Conservation (phyloP, 2,329 filamentous ascomycete species). For the Hypoxylon rubiginosum region DNA sequence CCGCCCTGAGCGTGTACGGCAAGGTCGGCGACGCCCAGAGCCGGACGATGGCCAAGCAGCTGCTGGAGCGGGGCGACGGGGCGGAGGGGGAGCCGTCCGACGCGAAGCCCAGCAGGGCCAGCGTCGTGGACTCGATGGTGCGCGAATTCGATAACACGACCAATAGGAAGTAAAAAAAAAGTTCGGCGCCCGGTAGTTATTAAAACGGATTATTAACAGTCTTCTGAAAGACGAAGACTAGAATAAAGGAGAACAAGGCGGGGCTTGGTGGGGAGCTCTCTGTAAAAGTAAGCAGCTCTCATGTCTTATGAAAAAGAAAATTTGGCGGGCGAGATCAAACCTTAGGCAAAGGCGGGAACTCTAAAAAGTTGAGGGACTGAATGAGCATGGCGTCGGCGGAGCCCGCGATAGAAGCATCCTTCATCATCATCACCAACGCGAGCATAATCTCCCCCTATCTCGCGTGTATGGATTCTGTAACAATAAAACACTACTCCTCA, state of each 20-base stretch:
- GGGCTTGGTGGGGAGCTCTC: neutral
- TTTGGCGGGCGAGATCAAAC: conserved; percentile 6
- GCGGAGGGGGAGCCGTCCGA: conserved; percentile 39
- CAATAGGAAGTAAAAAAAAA: conserved; percentile 38
- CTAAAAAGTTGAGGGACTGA: conserved; percentile 7
- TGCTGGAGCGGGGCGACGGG: conserved; percentile 54
- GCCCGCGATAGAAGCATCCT: conserved; percentile 17
- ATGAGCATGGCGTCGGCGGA: conserved; percentile 40
- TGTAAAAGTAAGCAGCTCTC: conserved; percentile 8
- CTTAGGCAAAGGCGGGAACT: neutral
- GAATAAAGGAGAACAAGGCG: neutral
- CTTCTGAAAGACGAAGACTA: neutral
- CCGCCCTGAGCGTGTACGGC: conserved; percentile 93
- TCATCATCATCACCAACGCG: conserved; percentile 3
- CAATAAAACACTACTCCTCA: neutral
- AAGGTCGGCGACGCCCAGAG: conserved; percentile 88
- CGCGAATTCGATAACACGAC: conserved; percentile 52
- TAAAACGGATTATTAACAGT: neutral
- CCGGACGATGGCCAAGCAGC: conserved; percentile 71
- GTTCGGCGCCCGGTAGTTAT: neutral
- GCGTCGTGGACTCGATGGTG: conserved; percentile 51
- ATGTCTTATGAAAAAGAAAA: conserved; percentile 9
- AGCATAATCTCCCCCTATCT: neutral
- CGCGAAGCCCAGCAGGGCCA: conserved; percentile 34
- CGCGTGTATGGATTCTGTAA: neutral